Percentiles rank a stretch among this genome's conserved stretches.
These are phyloP conservation scores for Exophiala sp. DNA, from an alignment of 2,329 filamentous ascomycete genomes.

Conservation along the genomic window DNA sequence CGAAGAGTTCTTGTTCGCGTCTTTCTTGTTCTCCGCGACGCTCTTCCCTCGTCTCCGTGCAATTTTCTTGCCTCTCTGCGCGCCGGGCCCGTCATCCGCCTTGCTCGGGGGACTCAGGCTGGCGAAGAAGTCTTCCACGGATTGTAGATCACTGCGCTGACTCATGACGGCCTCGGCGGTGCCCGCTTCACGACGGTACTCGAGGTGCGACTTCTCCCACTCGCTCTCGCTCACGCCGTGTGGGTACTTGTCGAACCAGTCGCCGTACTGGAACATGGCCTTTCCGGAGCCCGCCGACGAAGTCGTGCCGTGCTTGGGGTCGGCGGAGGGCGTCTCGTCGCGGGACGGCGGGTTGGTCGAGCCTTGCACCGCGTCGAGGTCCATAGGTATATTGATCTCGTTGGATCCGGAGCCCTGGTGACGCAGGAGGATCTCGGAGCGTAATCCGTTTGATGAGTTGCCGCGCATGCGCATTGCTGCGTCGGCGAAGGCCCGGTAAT, in stretches of 20 bases:
- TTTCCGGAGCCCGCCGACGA: conserved; percentile 8
- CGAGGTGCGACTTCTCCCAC: conserved; percentile 69
- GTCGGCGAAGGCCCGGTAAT: conserved; percentile 82
- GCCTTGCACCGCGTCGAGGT: conserved; percentile 9
- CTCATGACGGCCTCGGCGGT: conserved; percentile 79
- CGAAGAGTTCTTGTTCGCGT: conserved; percentile 24
- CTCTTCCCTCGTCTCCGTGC: conserved; percentile 36
- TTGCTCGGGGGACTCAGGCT: conserved; percentile 64
- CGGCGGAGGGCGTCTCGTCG: conserved; percentile 12
- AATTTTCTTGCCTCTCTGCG: conserved; percentile 44
- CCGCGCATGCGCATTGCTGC: conserved; percentile 46
- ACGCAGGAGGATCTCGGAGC: background rate
- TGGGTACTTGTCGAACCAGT: conserved; percentile 95
- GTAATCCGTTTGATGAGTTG: background rate
- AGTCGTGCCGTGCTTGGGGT: conserved; percentile 29
- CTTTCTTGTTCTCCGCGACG: conserved; percentile 35
- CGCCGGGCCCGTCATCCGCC: conserved; percentile 33
- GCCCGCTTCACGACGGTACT: conserved; percentile 69
- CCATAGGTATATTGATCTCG: conserved; percentile 16
- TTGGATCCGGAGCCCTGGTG: conserved; percentile 5
- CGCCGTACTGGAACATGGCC: conserved; percentile 81
- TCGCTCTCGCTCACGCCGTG: conserved; percentile 83
- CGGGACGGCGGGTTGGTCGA: conserved; percentile 18
- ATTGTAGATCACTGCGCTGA: conserved; percentile 85
- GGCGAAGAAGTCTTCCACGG: conserved; percentile 90